phyloP scores from a whole-genome alignment of 192 early-diverging fungal genomes.

The Coemansia nantahalensis region DNA sequence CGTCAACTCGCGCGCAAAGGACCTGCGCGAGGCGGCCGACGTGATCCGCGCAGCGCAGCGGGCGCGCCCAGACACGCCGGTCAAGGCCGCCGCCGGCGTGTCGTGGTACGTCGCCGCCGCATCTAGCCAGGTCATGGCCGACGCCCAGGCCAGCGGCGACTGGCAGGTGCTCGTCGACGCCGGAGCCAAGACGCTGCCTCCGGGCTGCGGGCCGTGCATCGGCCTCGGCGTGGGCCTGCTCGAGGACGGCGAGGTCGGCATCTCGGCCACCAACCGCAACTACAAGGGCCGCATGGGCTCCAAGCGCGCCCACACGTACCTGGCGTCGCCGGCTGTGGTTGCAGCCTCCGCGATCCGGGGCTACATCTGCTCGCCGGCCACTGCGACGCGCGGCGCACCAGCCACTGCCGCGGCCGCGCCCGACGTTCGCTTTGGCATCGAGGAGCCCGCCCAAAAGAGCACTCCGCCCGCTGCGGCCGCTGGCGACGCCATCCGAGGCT shows the following conservation, averaged over 20 bases:
- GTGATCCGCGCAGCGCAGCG: slow-evolving; percentile 57
- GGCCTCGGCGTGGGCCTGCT: slow-evolving; percentile 90
- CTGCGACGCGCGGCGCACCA: slow-evolving; percentile 22
- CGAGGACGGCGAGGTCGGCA: slow-evolving; percentile 95
- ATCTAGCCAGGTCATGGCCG: slow-evolving; percentile 85
- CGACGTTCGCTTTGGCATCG: slow-evolving; percentile 30
- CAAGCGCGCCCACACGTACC: slow-evolving; percentile 85
- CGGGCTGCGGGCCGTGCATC: slow-evolving; percentile 98
- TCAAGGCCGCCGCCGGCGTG: slow-evolving; percentile 56
- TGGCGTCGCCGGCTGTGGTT: slow-evolving; percentile 94
- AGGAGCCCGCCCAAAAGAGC: slow-evolving; percentile 2
- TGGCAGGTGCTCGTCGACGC: slow-evolving; percentile 86
- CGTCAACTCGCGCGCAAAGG: slow-evolving; percentile 88
- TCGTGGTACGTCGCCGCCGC: slow-evolving; percentile 97
- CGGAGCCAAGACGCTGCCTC: slow-evolving; percentile 84
- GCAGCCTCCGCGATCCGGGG: slow-evolving; percentile 91
- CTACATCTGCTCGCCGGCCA: slow-evolving; percentile 66
- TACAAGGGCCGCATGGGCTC: slow-evolving; percentile 99
- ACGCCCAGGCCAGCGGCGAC: slow-evolving; percentile 79
- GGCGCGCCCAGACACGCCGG: slow-evolving; percentile 23
- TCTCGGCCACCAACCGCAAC: slow-evolving; percentile 98
- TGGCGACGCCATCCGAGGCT: slow-evolving; percentile 57
- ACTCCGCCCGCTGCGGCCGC: slow-evolving; percentile 17
- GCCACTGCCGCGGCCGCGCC: slow-evolving; percentile 7
- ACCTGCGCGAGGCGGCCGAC: slow-evolving; percentile 84